Evolutionary conservation across 305 asterid species (phyloP).

Genomic region (Euphrasia arctica): DNA sequence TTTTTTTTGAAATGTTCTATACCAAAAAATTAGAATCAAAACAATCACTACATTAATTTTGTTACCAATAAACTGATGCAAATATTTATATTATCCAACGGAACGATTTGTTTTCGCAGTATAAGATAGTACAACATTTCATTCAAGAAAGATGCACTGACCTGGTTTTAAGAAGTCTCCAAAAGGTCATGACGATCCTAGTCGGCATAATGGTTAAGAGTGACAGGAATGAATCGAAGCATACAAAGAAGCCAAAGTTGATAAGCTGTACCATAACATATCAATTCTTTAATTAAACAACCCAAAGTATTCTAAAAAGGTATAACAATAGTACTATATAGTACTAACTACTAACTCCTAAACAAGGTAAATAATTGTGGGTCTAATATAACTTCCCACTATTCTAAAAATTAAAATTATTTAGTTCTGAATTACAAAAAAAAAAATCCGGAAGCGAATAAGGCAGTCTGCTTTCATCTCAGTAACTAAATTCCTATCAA

Average conservation of each 20-base stretch:
- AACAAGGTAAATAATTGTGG: constrained; percentile 17
- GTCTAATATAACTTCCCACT: not conserved
- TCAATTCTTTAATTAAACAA: constrained; percentile 22
- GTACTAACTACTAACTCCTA: constrained; percentile 18
- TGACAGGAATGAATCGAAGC: constrained; percentile 93
- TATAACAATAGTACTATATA: too few species aligned
- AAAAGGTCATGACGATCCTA: constrained; percentile 55
- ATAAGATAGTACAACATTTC: too few species aligned
- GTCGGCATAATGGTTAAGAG: constrained; percentile 97
- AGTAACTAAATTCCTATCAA: constrained; percentile 12
- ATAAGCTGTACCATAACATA: constrained; percentile 71
- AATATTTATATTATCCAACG: constrained; percentile 5
- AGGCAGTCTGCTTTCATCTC: constrained; percentile 10
- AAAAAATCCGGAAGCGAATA: constrained; percentile 1
- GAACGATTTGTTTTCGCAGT: not conserved
- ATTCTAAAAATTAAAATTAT: too few species aligned
- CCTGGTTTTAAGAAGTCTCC: constrained; percentile 83
- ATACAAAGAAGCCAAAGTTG: constrained; percentile 82
- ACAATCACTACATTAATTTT: not conserved
- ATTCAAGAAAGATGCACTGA: constrained; percentile 14
- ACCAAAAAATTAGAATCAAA: not conserved
- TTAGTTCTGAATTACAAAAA: not conserved
- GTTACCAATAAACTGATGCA: constrained; percentile 5
- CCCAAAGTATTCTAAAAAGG: constrained; percentile 12
- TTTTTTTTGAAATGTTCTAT: not conserved